A percentile compares a stretch with the other conserved stretches of the same genome.
Conservation (phyloP, 2,329 filamentous ascomycete genomes). For the Albophoma yamanashiensis region DNA sequence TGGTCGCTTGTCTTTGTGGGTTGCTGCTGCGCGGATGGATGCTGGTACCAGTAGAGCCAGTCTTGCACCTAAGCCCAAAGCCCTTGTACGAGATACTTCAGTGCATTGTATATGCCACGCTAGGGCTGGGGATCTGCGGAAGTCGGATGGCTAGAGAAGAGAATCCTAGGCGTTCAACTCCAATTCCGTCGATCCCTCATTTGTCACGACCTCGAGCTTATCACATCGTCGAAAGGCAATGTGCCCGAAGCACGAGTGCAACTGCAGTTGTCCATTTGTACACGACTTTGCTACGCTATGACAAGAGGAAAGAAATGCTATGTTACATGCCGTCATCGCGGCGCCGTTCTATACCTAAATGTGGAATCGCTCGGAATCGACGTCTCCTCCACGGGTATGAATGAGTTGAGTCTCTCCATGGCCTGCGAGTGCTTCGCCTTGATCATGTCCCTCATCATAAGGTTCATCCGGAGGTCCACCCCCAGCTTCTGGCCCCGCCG, state of each 20-base stretch:
- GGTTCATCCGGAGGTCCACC: conserved; percentile 61
- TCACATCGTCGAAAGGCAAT: too few species aligned
- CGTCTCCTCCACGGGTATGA: conserved; percentile 24
- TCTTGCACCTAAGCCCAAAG: too few species aligned
- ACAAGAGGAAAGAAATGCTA: background rate
- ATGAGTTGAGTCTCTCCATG: conserved; percentile 18
- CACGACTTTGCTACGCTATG: conserved; percentile 5
- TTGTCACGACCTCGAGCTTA: too few species aligned
- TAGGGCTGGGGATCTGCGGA: too few species aligned
- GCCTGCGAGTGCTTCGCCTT: conserved; percentile 49
- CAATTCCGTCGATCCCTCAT: too few species aligned
- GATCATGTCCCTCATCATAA: conserved; percentile 61
- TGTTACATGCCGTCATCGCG: background rate
- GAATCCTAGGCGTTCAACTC: too few species aligned
- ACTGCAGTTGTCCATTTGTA: background rate
- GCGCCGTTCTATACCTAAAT: conserved; percentile 11
- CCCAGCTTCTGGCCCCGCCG: conserved; percentile 60
- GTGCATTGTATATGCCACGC: too few species aligned
- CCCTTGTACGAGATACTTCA: too few species aligned
- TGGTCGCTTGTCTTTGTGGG: background rate
- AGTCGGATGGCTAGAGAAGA: too few species aligned
- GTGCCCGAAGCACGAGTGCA: too few species aligned
- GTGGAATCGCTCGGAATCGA: conserved; percentile 14
- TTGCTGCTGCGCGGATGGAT: too few species aligned
- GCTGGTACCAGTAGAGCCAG: too few species aligned